phyloP scores from a whole-genome alignment of 352 stramenopile genomes.

The Phytophthora constricta region DNA sequence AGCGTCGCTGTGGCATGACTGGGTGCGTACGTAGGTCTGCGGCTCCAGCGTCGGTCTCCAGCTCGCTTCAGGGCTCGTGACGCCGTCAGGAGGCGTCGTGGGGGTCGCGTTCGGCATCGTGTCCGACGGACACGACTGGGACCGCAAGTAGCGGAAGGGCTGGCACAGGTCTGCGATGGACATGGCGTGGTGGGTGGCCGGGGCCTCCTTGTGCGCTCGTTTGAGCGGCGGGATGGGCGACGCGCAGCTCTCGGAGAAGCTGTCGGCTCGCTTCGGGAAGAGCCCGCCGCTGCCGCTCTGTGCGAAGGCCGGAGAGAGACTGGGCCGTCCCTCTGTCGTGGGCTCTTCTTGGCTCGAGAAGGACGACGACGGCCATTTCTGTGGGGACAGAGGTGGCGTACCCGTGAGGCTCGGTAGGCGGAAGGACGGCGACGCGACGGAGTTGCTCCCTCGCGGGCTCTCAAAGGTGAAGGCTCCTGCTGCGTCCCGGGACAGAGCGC shows the following conservation, averaged over 20 bases:
- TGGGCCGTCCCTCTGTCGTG: slow-evolving; percentile 19
- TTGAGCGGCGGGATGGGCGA: slow-evolving; percentile 48
- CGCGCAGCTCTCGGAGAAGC: slow-evolving; percentile 42
- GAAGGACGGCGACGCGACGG: slow-evolving; percentile 43
- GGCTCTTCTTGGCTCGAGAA: slow-evolving; percentile 30
- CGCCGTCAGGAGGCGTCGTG: slow-evolving; percentile 1
- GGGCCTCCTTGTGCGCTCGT: slow-evolving; percentile 33
- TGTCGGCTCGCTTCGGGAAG: slow-evolving; percentile 37
- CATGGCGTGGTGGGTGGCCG: slow-evolving; percentile 33
- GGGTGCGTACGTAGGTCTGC: slow-evolving; percentile 30
- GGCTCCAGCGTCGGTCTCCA: slow-evolving; percentile 31
- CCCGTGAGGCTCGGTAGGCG: slow-evolving; percentile 51
- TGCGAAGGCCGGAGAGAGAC: slow-evolving; percentile 27
- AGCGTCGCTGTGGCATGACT: slow-evolving; percentile 27
- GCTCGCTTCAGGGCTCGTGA: slow-evolving; percentile 16
- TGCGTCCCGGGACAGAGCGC: slow-evolving; percentile 15
- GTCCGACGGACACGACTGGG: slow-evolving; percentile 76
- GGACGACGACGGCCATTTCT: slow-evolving; percentile 40
- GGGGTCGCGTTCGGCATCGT: slow-evolving; percentile 37
- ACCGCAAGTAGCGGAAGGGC: slow-evolving; percentile 69
- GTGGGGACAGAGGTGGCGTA: slow-evolving; percentile 55
- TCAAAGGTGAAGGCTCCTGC: slow-evolving; percentile 31
- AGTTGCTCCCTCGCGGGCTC: slow-evolving; percentile 21
- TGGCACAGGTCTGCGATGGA: slow-evolving; percentile 61
- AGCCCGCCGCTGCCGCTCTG: slow-evolving; percentile 22